Conservation (phyloP, 2,329 filamentous ascomycete genomes). For the Cryphonectria parasitica region DNA sequence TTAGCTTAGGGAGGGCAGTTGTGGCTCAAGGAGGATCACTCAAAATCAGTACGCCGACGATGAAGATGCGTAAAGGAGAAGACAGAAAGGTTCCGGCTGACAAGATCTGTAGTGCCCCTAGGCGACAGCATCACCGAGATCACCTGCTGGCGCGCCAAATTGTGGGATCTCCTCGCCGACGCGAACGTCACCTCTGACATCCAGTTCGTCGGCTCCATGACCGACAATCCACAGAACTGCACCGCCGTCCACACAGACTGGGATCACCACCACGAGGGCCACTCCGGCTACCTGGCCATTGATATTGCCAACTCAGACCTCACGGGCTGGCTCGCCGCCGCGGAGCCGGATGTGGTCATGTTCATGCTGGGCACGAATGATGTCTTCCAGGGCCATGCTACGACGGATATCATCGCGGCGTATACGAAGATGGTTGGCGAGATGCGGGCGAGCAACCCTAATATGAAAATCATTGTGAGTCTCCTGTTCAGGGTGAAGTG, state of each 20-base stretch:
- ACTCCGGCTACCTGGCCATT: conserved; percentile 47
- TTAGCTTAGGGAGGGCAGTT: not conserved
- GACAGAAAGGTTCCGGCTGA: not conserved
- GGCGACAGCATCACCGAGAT: conserved; percentile 52
- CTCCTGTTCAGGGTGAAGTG: not conserved
- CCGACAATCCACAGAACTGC: conserved; percentile 44
- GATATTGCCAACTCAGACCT: conserved; percentile 49
- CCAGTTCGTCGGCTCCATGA: conserved; percentile 48
- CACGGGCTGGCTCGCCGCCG: conserved; percentile 42
- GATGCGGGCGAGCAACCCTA: conserved; percentile 43
- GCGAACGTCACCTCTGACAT: conserved; percentile 41
- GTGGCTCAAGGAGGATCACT: not conserved
- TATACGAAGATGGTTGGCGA: conserved; percentile 45
- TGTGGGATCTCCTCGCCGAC: conserved; percentile 45
- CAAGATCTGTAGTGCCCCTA: conserved; percentile 41
- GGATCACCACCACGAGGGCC: conserved; percentile 48
- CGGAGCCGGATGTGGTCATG: conserved; percentile 47
- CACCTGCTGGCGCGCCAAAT: conserved; percentile 48
- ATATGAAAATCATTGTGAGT: conserved; percentile 46
- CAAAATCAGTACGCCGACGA: not conserved
- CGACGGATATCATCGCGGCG: conserved; percentile 42
- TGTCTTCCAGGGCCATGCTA: conserved; percentile 38
- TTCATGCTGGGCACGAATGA: conserved; percentile 54
- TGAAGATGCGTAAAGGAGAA: not conserved
- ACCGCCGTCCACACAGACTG: conserved; percentile 39